Evolutionary conservation across 2,329 filamentous ascomycete genomes (phyloP).

Genomic region (Epichloe hybrida): DNA sequence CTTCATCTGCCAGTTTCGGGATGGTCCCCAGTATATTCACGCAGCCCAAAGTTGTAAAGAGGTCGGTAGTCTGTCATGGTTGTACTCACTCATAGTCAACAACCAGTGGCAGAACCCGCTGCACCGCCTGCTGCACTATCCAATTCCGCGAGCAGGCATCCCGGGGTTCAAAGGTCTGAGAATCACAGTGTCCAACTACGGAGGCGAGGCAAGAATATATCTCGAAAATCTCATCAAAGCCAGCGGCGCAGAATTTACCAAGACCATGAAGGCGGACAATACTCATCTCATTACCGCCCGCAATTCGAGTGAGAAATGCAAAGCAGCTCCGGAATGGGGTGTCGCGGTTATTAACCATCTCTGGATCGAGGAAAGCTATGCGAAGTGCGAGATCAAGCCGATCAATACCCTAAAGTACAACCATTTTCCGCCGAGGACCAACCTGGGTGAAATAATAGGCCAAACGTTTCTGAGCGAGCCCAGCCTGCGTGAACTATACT

Average conservation of each 20-base stretch:
- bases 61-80: conserved; percentile 86
- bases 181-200: conserved; percentile 93
- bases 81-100: conserved; percentile 81
- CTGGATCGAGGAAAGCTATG: conserved; percentile 96
- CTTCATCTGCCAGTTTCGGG: conserved; percentile 77
- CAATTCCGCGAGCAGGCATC: conserved; percentile 62
- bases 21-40: conserved; percentile 61
- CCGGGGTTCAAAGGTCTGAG: conserved; percentile 62
- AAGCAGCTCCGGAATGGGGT: conserved; percentile 84
- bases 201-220: conserved; percentile 84
- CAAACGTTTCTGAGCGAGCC: conserved; percentile 66
- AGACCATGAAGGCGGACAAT: conserved; percentile 89
- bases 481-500: conserved; percentile 52
- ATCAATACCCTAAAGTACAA: conserved; percentile 65
- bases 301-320: conserved; percentile 80
- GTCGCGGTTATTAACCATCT: conserved; percentile 85
- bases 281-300: conserved; percentile 92
- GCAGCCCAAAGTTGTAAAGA: conserved; percentile 68
- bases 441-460: conserved; percentile 84
- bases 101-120: conserved; percentile 82
- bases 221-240: conserved; percentile 83
- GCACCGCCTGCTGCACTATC: conserved; percentile 77
- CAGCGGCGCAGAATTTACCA: conserved; percentile 78
- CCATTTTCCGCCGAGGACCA: conserved; percentile 78
- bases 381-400: conserved; percentile 65